A percentile compares a stretch with the other conserved stretches of the same genome.
These are phyloP conservation scores for Fistulinella prunicolor DNA, from an alignment of 768 basidiomycete species.

Conservation along the genomic window DNA sequence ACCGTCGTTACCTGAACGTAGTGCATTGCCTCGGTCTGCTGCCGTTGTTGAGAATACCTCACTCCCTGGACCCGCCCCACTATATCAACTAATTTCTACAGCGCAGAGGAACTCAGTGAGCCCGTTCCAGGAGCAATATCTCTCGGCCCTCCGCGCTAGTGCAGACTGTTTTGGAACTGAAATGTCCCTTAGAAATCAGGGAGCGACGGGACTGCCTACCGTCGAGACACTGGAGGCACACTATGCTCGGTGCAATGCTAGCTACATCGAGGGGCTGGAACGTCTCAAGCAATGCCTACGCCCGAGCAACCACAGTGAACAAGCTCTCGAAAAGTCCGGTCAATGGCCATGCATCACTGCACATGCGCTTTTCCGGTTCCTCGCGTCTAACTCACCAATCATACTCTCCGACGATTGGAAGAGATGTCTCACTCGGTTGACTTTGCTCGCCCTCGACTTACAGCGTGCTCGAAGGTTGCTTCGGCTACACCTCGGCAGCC, in stretches of 20 bases:
- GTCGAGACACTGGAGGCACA: neutral
- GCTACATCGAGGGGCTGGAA: neutral
- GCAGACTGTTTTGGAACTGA: slow-evolving; percentile 12
- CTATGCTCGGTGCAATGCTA: neutral
- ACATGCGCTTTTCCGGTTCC: slow-evolving; percentile 26
- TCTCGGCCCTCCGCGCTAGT: slow-evolving; percentile 13
- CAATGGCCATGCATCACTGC: slow-evolving; percentile 1
- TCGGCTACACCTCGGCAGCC: neutral
- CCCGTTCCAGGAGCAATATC: slow-evolving; percentile 13
- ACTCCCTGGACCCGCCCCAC: neutral
- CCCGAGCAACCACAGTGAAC: slow-evolving; percentile 12
- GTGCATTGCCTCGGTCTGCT: neutral
- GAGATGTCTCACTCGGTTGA: neutral
- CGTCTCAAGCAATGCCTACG: slow-evolving; percentile 2
- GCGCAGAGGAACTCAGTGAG: neutral
- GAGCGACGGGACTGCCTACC: neutral
- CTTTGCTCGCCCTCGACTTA: neutral
- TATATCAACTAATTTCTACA: slow-evolving; percentile 6
- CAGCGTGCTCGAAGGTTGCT: neutral
- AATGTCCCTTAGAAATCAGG: neutral
- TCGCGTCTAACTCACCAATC: slow-evolving; percentile 21
- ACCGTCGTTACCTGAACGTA: neutral
- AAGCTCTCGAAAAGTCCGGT: neutral
- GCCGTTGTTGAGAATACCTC: neutral
- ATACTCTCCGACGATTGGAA: slow-evolving; percentile 24